Evolutionary conservation across 2,329 filamentous ascomycete species (phyloP), one percentile per base, ranked within the genome.

Genomic region (Fusarium multiceps): DNA sequence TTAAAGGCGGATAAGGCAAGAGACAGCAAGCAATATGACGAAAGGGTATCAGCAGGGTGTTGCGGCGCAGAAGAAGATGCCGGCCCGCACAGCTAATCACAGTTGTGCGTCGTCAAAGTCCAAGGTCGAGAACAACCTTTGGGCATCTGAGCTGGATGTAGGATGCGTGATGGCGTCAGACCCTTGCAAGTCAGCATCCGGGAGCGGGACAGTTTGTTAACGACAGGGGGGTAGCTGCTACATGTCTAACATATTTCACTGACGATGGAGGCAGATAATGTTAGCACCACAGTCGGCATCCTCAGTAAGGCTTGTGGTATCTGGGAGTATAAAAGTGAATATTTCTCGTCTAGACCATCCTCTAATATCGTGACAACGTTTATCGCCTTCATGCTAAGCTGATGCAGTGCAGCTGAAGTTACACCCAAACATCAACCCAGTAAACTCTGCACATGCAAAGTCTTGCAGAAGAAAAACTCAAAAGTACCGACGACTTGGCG

Each of bases 161-260:
- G 47, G 59, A 72, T 75, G 70, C 64, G 66, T 68, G 64, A 75
- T 75, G 72, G 67, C 73, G 73, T 75, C 73, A 75, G 73, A 75
- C 66, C 70, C 60, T 58, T 62, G 65, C 28, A 42, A 62, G 51
- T 45, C 59, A 62, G 37, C 45, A 43, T 18, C 18, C 34, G 56
- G 40, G 41, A 37, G 40, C 55, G 49, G 56, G 49, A 53, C 49
- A 67, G 14, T 34, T 56, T 56, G 51, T 57, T 72, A 68, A 73
- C 62, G 59, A 40, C 43, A 49, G 41, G 40, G 46, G 50, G 46
- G 72, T 75, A 59, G 40, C 47, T 20, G 16, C 49, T 74, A 74
- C 72, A n/a, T 41, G 27, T 30, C 21, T 48, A n/a, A 16, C 23
- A 30, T 59, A 9, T 41, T 47, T 55, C 25, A 14, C 30, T 40